Base-by-base conservation (phyloP, 1,139 yeast genomes). In the Magnusiomyces tetraspermus region DNA sequence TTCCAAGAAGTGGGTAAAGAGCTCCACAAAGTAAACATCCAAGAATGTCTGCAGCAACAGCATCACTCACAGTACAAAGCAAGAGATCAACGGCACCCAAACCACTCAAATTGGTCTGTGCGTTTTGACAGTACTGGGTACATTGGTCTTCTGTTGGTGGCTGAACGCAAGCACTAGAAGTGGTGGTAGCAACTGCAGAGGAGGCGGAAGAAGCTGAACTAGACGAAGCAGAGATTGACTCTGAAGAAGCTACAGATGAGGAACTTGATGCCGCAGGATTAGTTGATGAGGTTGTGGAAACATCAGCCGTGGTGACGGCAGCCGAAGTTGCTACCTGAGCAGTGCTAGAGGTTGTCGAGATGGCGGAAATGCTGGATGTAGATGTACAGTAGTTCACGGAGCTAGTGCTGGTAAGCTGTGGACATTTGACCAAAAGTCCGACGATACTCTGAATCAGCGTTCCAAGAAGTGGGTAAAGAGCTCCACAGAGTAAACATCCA, bases 201-300 rank as follows among this genome's bases (percentile, higher is more conserved):
- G 22, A 42, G 26, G 21, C 46, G 2, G 44, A 31, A 37, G 17
- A 40, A 43, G 22, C 40, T 6, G 43, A 38, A 22, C 23, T 22
- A 44, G 48, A 36, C 21, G 51, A 28, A 3, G 50, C 44, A 52
- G 51, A 43, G 30, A 47, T 43, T 21, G 55, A 42, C 21, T 45
- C 48, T 21, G 38, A 15, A 11, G 21, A 47, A 23, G 2, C 30
- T 2, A 17, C 46, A 21, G 26, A 6, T 23, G 44, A 21, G 17
- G 53, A 6, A 23, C 44, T 19, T 3, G 43, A 38, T 19, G 23
- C 21, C 11, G n/a, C 21, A 6, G 21, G 8, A n/a, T 15, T 11
- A n/a, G 13, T 38, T 11, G 43, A 17, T 4, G 24, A 17, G 3
- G 43, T 6, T 17, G 3, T 15, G 15, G 8, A 5, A 37, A n/a